Evolutionary conservation across 2,329 filamentous ascomycete genomes (phyloP).

Genomic region (Emergomyces pasteurianus): DNA sequence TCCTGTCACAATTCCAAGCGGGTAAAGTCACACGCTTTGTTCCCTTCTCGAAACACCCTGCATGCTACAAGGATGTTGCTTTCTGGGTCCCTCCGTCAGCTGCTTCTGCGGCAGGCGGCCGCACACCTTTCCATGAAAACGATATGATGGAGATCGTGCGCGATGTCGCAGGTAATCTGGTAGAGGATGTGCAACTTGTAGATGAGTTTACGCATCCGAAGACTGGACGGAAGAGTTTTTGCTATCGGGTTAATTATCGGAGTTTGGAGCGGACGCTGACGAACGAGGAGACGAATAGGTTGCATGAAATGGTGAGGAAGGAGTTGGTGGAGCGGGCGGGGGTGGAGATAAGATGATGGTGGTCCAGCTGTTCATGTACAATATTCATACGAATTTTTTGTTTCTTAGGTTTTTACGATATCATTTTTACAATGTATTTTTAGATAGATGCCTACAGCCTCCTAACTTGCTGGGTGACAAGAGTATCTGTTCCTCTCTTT

Average conservation of each 20-base stretch:
- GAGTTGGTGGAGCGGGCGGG: conserved; percentile 59
- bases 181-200: conserved; percentile 74
- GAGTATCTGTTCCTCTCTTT: neutral
- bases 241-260: conserved; percentile 87
- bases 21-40: conserved; percentile 53
- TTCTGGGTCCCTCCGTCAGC: conserved; percentile 62
- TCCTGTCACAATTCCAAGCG: conserved; percentile 66
- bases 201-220: conserved; percentile 86
- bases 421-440: neutral
- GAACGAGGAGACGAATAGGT: conserved; percentile 62
- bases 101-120: conserved; percentile 27
- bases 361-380: neutral
- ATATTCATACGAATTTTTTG: too few species aligned
- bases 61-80: conserved; percentile 81
- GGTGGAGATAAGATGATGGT: conserved; percentile 58
- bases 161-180: conserved; percentile 65
- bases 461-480: neutral
- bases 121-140: conserved; percentile 67
- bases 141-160: conserved; percentile 95
- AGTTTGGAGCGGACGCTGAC: conserved; percentile 85
- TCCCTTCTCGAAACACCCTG: conserved; percentile 84
- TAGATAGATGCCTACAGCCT: neutral
- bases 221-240: conserved; percentile 70
- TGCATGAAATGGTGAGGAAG: conserved; percentile 57
- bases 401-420: too few species aligned